A percentile compares a stretch with the other conserved stretches of the same genome.
These are phyloP conservation scores for Irpex rosettiformis DNA, from an alignment of 1,284 basidiomycete genomes.

Conservation along the genomic window DNA sequence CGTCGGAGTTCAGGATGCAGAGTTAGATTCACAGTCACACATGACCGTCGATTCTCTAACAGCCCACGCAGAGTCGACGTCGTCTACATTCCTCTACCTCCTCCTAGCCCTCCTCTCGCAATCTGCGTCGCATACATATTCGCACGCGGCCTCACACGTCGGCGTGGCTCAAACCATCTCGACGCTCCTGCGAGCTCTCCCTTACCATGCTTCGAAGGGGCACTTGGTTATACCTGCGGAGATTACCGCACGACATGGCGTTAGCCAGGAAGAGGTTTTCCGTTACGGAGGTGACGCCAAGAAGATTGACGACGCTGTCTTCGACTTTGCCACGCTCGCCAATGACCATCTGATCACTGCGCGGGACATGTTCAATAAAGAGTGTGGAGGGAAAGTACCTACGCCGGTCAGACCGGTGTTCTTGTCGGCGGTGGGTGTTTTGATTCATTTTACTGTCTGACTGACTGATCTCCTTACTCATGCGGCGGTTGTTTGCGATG, in stretches of 20 bases:
- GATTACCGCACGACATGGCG: constrained; percentile 74
- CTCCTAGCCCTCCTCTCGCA: constrained; percentile 71
- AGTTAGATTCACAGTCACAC: constrained; percentile 66
- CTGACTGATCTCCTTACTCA: constrained; percentile 3
- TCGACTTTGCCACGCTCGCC: constrained; percentile 85
- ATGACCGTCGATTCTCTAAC: constrained; percentile 70
- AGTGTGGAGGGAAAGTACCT: constrained; percentile 59
- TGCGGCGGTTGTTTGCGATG: background rate
- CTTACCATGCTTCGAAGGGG: constrained; percentile 71
- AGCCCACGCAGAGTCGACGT: constrained; percentile 73
- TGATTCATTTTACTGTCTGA: constrained; percentile 10
- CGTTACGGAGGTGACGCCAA: constrained; percentile 62
- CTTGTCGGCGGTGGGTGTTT: constrained; percentile 66
- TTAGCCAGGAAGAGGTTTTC: constrained; percentile 87
- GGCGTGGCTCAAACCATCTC: constrained; percentile 70
- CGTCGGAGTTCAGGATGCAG: constrained; percentile 55
- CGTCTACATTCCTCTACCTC: constrained; percentile 78
- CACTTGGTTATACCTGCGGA: constrained; percentile 83
- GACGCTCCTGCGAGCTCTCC: constrained; percentile 74
- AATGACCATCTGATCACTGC: constrained; percentile 91
- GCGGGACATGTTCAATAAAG: constrained; percentile 65
- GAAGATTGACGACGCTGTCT: constrained; percentile 75
- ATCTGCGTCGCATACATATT: constrained; percentile 56
- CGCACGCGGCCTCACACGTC: constrained; percentile 80
- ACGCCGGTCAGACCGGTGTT: constrained; percentile 72